Evolutionary conservation across 768 basidiomycete species (phyloP), one percentile per base, ranked within the genome.

Genomic region (Paxillus rubicundulus): DNA sequence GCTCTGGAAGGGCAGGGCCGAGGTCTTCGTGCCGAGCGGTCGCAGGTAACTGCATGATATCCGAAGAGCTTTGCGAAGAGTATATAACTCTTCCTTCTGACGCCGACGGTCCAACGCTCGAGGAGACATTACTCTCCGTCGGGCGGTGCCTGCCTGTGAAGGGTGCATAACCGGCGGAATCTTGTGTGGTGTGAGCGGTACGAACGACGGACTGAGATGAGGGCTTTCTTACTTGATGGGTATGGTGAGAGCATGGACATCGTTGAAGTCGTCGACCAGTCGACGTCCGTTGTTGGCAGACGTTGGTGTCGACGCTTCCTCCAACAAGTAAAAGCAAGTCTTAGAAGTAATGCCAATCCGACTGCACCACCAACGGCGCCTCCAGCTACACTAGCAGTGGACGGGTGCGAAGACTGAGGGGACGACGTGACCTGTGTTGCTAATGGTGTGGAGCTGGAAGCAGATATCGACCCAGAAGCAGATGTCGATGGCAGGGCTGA

Each of bases 1-100:
- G 21, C 4, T 0, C 7, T 21, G 40, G 17, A 18, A 49, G 24
- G 24, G 6, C 41, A 28, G 21, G 41, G 3, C 52, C 52, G 6
- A 43, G 32, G 14, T 53, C 52, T 16, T 49, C 52, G 21, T 53
- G 47, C 13, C 52, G 47, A 32, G 33, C 5, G 34, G 20, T 34
- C 9, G 7, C 17, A 4, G 32, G 2, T 16, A 13, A 20, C 13
- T 37, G 5, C 34, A 30, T 18, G 21, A 43, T 20, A 20, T 49
- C 20, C 4, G 47, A 42, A 18, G 24, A 53, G 32, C 47, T 43
- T 17, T 33, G 27, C 9, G 45, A 50, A 24, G 34, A 27, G 6
- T 34, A 33, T 21, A 7, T 12, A 12, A 16, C 10, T 21, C 43
- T 43, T 1, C 4, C 14, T 4, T 49, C 47, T 24, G 53, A 54